Base-by-base conservation (phyloP, 768 basidiomycete genomes). In the Rhodotorula graminis region DNA sequence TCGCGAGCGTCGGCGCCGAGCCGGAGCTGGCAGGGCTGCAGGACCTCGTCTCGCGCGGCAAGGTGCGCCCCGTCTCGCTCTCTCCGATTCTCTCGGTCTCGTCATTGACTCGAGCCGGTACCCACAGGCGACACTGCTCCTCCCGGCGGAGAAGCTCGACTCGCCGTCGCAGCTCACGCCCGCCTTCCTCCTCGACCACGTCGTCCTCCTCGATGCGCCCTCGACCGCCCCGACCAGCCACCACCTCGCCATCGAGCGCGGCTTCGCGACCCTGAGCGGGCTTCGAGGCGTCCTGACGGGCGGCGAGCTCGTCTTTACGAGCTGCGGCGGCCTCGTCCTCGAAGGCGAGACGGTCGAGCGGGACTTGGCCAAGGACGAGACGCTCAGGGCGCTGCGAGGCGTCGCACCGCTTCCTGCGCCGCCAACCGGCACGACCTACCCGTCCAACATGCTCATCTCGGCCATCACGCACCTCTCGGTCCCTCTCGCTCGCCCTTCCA, bases 131-230 rank as follows among this genome's bases (percentile, higher is more conserved):
- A 88, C 90, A 0, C 79, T 99, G 19, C 82, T 97, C 25, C 84
- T 97, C 1, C 94, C 94, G 1, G 80, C 90, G 62, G 83, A 85
- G 58, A 69, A 67, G 79, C 82, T 12, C 82, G 85, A 6, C 80
- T 84, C 23, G 83, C 85, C 29, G 85, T 87, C 27, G 83, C 83
- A 61, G 84, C 92, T 76, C 64, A 89, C 89, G 0, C 81, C 87
- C 0, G 89, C 92, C 6, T 88, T 93, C 68, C 82, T 96, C 44
- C 87, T 86, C 78, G 93, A 96, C 78, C 95, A 99, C 79, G 80
- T 95, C 67, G 82, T 87, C 44, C 84, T 92, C 46, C 87, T 85
- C 76, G 87, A 90, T 64, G 83, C 83, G 2, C 78, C 83, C 25
- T 82, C 85, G 12, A 8, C 44, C 4, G 14, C 42, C 1, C 2